Base-by-base conservation (phyloP, 2,329 filamentous ascomycete species). In the Exophiala viscosa region DNA sequence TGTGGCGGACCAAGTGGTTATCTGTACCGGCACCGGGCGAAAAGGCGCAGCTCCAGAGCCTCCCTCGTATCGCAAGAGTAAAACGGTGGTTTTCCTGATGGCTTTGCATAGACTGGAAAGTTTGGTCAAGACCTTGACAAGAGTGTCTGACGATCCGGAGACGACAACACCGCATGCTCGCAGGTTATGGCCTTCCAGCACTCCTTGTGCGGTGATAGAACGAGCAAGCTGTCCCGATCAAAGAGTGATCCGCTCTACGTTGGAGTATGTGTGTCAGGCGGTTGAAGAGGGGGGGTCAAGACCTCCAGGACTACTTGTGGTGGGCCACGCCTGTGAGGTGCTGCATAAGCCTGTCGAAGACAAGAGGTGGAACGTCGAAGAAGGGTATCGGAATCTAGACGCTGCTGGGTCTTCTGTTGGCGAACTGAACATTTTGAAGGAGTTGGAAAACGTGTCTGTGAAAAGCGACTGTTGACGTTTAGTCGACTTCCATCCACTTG, bases 1-100 rank as follows among this genome's bases (percentile, higher is more conserved):
- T 40, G 87, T 96, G 0, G 87, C 90, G 3, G 93, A 99, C 65
- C 91, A 97, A 70, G 85, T 99, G 0, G 78, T 99, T 20, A 81
- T 99, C n/a, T 97, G 93, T 72, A 99, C 93, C 0, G 93, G 93
- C 0, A 99, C 93, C 0, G 93, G 93, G 1, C 83, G 93, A 64
- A 95, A 95, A 71, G 93, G 93, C 10, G 86, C 82, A 49, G 77
- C 89, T 0, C 90, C 90, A 0, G 75, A 82, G n/a, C 90, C 90
- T 32, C 93, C 93, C 0, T 84, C 85, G 57, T 96, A 84, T 67
- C 82, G 91, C 0, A 68, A 78, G 2, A 86, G 81, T 7, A 81
- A 91, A 52, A 97, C 93, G 0, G 88, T 93, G 1, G 88, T 99
- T 3, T 96, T 97, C 60, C 74, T 99, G 43, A 99, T 99, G 93